These are phyloP conservation scores for Exophiala bonariae DNA, from an alignment of 2,329 filamentous ascomycete genomes.

Conservation along the genomic window DNA sequence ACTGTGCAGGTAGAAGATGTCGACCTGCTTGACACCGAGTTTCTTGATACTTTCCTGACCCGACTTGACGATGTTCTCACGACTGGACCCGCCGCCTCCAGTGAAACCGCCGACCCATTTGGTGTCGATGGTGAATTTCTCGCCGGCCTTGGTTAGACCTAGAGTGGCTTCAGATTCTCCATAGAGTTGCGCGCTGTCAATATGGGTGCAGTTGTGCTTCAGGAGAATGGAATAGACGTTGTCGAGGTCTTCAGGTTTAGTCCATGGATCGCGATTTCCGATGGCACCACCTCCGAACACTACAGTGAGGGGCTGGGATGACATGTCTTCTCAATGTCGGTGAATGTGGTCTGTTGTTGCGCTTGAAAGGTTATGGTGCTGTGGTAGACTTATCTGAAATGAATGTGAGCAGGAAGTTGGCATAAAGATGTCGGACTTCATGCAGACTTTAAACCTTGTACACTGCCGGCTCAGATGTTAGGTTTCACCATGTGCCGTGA, in stretches of 20 bases:
- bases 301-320: conserved; percentile 14
- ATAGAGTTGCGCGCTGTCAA: conserved; percentile 35
- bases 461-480: too few species aligned
- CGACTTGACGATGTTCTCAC: conserved; percentile 25
- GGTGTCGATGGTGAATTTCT: conserved; percentile 48
- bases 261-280: conserved; percentile 18
- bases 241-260: conserved; percentile 8
- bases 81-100: conserved; percentile 8
- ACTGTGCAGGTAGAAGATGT: conserved; percentile 39
- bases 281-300: conserved; percentile 18
- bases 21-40: conserved; percentile 29
- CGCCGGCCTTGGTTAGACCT: conserved; percentile 39
- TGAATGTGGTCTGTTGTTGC: too few species aligned
- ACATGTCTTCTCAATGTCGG: conserved; percentile 11
- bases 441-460: too few species aligned
- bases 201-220: conserved; percentile 17
- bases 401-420: too few species aligned
- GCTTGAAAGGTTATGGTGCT: too few species aligned
- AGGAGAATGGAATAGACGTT: conserved; percentile 18
- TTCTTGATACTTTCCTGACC: conserved; percentile 26
- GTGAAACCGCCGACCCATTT: conserved; percentile 43
- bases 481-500: too few species aligned
- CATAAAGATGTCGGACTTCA: too few species aligned
- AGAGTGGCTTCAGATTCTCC: conserved; percentile 43
- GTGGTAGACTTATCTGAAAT: too few species aligned